Conservation (phyloP, 306 rosid genomes). For the Vigna nakashimae region DNA sequence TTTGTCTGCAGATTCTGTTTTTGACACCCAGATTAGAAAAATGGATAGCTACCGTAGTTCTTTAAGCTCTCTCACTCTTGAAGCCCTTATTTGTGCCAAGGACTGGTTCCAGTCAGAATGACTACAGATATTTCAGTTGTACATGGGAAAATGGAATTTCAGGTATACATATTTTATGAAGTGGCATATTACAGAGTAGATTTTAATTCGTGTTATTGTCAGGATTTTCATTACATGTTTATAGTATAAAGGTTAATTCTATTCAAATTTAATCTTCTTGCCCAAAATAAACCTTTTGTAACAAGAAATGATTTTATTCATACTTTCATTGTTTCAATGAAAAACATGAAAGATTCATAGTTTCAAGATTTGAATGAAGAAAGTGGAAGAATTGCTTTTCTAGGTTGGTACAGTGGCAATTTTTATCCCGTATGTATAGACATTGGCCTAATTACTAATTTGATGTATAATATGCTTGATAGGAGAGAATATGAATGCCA, state of each 20-base stretch:
- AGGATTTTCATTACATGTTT: constrained; percentile 21
- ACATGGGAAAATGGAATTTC: constrained; percentile 55
- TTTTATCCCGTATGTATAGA: not conserved
- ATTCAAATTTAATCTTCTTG: constrained; percentile 35
- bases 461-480: not conserved
- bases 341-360: constrained; percentile 2
- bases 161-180: constrained; percentile 45
- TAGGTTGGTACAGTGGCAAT: not conserved
- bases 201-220: constrained; percentile 41
- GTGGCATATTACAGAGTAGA: constrained; percentile 39
- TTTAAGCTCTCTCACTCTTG: constrained; percentile 65
- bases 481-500: not conserved
- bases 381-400: not conserved
- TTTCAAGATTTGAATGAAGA: constrained; percentile 17
- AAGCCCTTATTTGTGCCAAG: constrained; percentile 84
- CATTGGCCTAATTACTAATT: not conserved
- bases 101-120: constrained; percentile 74
- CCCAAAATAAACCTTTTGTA: constrained; percentile 33
- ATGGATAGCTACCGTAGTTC: constrained; percentile 71
- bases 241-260: constrained; percentile 41
- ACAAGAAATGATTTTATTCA: constrained; percentile 33
- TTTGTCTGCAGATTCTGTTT: constrained; percentile 66
- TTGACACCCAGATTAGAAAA: constrained; percentile 67
- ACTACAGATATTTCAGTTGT: constrained; percentile 53
- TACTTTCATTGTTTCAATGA: constrained; percentile 42